Evolutionary conservation across 108 stramenopile genomes (phyloP).

Genomic region (Nitzschia palea): DNA sequence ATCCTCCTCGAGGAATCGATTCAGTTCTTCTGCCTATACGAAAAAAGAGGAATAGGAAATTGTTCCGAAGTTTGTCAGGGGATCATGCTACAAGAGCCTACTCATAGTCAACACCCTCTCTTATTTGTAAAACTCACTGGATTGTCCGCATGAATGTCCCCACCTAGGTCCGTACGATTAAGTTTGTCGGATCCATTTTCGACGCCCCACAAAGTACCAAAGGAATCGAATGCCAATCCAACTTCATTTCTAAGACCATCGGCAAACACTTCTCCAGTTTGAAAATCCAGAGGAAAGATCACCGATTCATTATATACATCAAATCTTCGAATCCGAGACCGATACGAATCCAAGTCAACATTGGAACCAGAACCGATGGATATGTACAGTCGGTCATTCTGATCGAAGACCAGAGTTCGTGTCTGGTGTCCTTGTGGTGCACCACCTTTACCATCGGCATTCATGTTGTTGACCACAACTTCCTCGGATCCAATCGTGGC

Average conservation of each 20-base stretch:
- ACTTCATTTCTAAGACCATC: constrained; percentile 79
- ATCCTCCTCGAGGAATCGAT: constrained; percentile 59
- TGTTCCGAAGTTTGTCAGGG: not conserved
- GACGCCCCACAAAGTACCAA: constrained; percentile 74
- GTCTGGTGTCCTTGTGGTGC: constrained; percentile 64
- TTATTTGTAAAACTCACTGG: constrained; percentile 9
- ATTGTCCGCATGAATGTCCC: constrained; percentile 73
- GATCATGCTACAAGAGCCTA: not conserved
- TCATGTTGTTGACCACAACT: constrained; percentile 43
- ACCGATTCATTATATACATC: constrained; percentile 18
- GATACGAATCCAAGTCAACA: constrained; percentile 54
- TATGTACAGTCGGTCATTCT: constrained; percentile 51
- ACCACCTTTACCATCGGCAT: constrained; percentile 50
- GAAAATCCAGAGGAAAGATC: constrained; percentile 46
- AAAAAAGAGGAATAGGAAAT: not conserved
- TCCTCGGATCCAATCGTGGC: constrained; percentile 22
- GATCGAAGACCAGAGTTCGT: constrained; percentile 67
- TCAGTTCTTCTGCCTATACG: constrained; percentile 63
- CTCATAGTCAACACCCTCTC: too few species aligned
- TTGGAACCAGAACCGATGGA: constrained; percentile 58
- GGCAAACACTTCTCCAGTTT: constrained; percentile 64
- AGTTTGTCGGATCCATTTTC: constrained; percentile 74
- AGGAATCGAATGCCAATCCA: constrained; percentile 69
- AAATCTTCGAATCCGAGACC: constrained; percentile 68
- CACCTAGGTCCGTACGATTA: constrained; percentile 62